Evolutionary conservation across 1,284 basidiomycete genomes (phyloP), one percentile per base, ranked within the genome.

Genomic region (Baeospora myosura): DNA sequence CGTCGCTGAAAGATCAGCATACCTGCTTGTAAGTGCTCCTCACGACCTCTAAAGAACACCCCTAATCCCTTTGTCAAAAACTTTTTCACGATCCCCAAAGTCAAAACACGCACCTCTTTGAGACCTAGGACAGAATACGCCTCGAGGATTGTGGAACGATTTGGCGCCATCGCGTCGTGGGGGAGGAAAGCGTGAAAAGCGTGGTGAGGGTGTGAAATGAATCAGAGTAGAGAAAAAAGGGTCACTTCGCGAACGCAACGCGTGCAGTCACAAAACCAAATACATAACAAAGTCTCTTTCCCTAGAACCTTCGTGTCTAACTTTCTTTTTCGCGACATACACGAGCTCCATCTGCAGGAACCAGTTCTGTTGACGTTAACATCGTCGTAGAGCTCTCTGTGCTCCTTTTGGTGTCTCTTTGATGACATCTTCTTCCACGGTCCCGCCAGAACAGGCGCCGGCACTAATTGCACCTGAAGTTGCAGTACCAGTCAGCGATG

Each of bases 21-120:
- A 78, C 81, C 68, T 78, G 75, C 56, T 73, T 84, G 65, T 86
- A 87, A 2, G 75, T 68, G 37, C 61, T 67, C 59, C 78, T 84
- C 40, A 86, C 76, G 16, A 64, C 58, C 25, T 86, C 82, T 34
- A 82, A 56, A 11, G 80, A 65, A 25, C 71, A 63, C 44, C 70
- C 79, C 79, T 85, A 47, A n/a, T n/a, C n/a, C n/a, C n/a, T n/a
- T 24, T 43, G 41, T 54, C 26, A 49, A 21, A 28, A 38, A 4
- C 26, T 11, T 4, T 34, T 34, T 34, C 25, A n/a, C 4, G n/a
- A 24, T 34, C 8, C 10, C 8, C 8, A 10, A 34, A 34, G 26
- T 10, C 7, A 7, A 28, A 28, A 40, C 25, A 12, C n/a, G 11
- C 49, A 80, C 82, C 66, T 77, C 59, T 42, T 74, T 63, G n/a